phyloP scores from a whole-genome alignment of 2,329 filamentous ascomycete species.

The Epicoccum sorghinum region DNA sequence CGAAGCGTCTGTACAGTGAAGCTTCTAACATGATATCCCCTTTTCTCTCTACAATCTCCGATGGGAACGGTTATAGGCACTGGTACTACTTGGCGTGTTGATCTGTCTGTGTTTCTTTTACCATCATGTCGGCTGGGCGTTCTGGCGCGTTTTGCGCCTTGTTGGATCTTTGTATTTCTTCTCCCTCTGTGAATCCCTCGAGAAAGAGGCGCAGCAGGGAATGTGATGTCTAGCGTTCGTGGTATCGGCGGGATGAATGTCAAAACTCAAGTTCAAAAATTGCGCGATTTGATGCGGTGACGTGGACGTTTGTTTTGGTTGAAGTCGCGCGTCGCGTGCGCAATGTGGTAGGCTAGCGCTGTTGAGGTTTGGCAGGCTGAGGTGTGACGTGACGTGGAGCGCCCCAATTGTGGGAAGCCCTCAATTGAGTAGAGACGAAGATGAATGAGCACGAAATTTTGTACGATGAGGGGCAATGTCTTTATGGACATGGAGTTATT shows the following conservation, averaged over 20 bases:
- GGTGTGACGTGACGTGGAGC: no score
- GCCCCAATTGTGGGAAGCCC: no score
- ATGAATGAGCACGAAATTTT: no score
- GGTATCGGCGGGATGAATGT: constrained; percentile 11
- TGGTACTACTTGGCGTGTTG: constrained; percentile 26
- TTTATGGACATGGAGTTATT: no score
- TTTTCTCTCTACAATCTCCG: constrained; percentile 28
- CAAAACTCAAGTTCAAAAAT: constrained; percentile 8
- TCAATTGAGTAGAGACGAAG: neutral
- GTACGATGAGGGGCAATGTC: no score
- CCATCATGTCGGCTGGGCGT: constrained; percentile 37
- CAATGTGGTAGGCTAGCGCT: neutral
- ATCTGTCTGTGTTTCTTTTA: constrained; percentile 18
- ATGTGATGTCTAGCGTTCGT: constrained; percentile 18
- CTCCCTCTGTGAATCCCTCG: constrained; percentile 1
- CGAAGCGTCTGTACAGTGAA: constrained; percentile 9
- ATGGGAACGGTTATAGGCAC: constrained; percentile 13
- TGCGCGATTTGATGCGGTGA: constrained; percentile 1
- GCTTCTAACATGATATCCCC: constrained; percentile 42
- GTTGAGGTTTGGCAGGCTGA: neutral
- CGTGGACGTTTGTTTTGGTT: neutral
- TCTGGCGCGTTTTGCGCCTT: constrained; percentile 18
- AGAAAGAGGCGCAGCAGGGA: constrained; percentile 1
- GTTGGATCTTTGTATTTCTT: constrained; percentile 9
- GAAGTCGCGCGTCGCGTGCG: neutral